Conservation (phyloP, 257 asterid genomes). For the Nicotiana attenuata region DNA sequence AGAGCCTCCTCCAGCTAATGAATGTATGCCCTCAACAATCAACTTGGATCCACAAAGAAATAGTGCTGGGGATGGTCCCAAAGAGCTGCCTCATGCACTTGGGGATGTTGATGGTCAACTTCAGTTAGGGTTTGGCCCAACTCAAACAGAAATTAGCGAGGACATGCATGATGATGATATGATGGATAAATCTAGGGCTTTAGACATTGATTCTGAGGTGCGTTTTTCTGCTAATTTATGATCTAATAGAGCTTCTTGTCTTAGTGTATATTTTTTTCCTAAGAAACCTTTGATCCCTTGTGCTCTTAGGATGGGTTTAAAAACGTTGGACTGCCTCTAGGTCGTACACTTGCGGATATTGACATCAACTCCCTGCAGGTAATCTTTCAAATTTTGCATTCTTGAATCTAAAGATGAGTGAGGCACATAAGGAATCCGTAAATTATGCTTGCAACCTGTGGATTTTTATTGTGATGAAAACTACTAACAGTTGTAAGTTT, state of each 20-base stretch:
- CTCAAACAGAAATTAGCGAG: slow-evolving; percentile 39
- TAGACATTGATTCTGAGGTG: slow-evolving; percentile 15
- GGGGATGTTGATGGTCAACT: slow-evolving; percentile 34
- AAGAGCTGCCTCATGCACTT: slow-evolving; percentile 31
- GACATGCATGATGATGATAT: slow-evolving; percentile 43
- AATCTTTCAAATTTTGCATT: slow-evolving; percentile 21
- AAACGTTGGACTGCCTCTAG: slow-evolving; percentile 52
- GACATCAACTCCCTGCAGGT: slow-evolving; percentile 83
- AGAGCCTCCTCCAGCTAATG: slow-evolving; percentile 49
- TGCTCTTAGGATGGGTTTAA: slow-evolving; percentile 50
- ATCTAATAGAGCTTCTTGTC: not conserved
- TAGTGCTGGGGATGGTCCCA: slow-evolving; percentile 35
- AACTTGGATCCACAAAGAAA: slow-evolving; percentile 35
- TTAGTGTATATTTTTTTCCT: not conserved
- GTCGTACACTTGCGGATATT: slow-evolving; percentile 50
- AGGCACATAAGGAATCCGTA: not conserved
- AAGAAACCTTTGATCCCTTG: not conserved
- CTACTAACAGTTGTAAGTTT: not conserved
- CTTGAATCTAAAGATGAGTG: not conserved
- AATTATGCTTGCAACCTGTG: slow-evolving; percentile 1
- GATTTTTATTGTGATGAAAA: not conserved
- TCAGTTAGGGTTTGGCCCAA: slow-evolving; percentile 38
- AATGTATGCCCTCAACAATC: slow-evolving; percentile 41
- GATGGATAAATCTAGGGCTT: slow-evolving; percentile 47
- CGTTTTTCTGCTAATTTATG: not conserved